A percentile compares a stretch with the other conserved stretches of the same genome.
Conservation (phyloP, 495 filamentous ascomycete genomes). For the Lineolata rhizophorae region DNA sequence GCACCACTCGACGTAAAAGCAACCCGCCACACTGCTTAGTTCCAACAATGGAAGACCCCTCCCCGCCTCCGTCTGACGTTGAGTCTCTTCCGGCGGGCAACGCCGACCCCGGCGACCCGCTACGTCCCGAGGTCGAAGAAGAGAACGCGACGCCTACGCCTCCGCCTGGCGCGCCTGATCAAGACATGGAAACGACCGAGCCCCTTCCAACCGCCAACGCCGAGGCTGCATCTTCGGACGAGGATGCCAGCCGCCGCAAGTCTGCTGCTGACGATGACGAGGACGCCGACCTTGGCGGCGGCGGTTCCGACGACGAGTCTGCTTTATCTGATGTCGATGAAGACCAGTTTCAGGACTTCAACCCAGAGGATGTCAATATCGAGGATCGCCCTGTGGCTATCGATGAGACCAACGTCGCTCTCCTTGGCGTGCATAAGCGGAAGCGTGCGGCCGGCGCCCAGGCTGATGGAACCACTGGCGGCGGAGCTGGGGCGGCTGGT, state of each 20-base stretch:
- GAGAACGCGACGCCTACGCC: constrained; percentile 19
- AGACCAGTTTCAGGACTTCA: constrained; percentile 79
- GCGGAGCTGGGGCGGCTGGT: too few species aligned
- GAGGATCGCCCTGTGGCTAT: constrained; percentile 65
- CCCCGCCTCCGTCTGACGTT: too few species aligned
- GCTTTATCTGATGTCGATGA: constrained; percentile 79
- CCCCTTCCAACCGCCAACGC: too few species aligned
- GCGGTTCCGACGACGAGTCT: constrained; percentile 14
- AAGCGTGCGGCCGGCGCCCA: constrained; percentile 44
- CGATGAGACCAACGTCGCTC: constrained; percentile 59
- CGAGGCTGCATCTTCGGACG: too few species aligned
- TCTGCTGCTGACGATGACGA: constrained; percentile 17
- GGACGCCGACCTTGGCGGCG: constrained; percentile 44
- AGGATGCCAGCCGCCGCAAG: constrained; percentile 5
- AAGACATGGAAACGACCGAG: constrained; percentile 21
- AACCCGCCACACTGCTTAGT: too few species aligned
- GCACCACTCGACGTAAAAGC: too few species aligned
- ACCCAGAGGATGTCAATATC: constrained; percentile 50
- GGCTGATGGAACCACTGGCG: too few species aligned
- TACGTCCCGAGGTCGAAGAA: constrained; percentile 21
- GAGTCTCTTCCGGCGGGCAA: background rate
- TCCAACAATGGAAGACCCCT: too few species aligned
- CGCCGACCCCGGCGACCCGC: constrained; percentile 21
- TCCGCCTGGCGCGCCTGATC: constrained; percentile 16
- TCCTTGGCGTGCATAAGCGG: constrained; percentile 57